These are phyloP conservation scores for Hylodesmum podocarpum DNA, from an alignment of 306 rosid species.

Conservation along the genomic window DNA sequence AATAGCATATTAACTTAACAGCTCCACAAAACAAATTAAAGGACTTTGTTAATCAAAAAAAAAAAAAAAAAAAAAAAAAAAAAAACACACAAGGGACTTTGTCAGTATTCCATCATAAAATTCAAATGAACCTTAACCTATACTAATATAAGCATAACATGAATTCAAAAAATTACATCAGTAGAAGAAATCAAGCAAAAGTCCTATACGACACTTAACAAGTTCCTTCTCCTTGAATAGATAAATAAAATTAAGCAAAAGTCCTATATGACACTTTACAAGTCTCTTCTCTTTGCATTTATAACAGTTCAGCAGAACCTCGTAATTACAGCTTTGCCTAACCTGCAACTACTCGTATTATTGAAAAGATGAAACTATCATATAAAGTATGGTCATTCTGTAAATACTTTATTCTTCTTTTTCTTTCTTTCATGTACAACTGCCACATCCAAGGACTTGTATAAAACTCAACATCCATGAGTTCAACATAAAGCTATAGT, in stretches of 20 bases:
- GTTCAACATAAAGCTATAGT: background rate
- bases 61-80: too few relatives aligned
- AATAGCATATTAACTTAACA: background rate
- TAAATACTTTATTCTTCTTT: conserved; percentile 30
- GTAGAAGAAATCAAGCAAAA: background rate
- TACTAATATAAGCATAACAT: background rate
- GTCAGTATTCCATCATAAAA: background rate
- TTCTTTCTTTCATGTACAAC: conserved; percentile 40
- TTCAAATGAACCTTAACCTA: background rate
- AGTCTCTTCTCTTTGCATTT: conserved; percentile 26
- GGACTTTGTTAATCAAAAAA: too few relatives aligned
- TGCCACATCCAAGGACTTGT: conserved; percentile 30
- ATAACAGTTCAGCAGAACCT: conserved; percentile 19
- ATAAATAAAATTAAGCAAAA: background rate
- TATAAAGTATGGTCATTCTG: conserved; percentile 1
- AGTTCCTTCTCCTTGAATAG: conserved; percentile 25
- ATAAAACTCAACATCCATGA: conserved; percentile 20
- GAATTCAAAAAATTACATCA: background rate
- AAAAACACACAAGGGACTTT: background rate
- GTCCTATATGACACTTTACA: conserved; percentile 40
- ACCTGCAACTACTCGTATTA: conserved; percentile 30
- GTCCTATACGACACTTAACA: conserved; percentile 40
- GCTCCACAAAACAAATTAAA: background rate
- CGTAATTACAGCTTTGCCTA: conserved; percentile 33
- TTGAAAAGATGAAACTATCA: conserved; percentile 14